Evolutionary conservation across 2,329 filamentous ascomycete species (phyloP).

Genomic region (Apiospora malaysiana): DNA sequence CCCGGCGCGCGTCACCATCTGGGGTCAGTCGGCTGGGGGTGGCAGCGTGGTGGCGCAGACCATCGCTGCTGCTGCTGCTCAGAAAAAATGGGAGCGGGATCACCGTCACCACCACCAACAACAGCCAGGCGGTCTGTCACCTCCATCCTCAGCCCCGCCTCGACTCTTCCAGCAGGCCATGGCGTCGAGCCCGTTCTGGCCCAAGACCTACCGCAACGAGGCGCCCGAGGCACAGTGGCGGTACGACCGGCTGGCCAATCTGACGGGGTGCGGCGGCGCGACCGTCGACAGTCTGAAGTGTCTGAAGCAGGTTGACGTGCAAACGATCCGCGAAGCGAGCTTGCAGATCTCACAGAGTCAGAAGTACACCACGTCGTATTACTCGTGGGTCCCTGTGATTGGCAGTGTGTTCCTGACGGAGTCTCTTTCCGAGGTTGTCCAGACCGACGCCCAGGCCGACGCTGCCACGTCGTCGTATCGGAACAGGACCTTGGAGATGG

Average conservation of each 20-base stretch:
- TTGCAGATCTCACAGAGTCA: conserved; percentile 53
- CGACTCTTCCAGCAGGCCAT: conserved; percentile 57
- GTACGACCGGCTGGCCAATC: conserved; percentile 51
- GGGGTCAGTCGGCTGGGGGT: conserved; percentile 62
- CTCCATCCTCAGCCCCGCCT: conserved; percentile 31
- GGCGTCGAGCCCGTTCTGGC: conserved; percentile 60
- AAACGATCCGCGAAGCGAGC: conserved; percentile 58
- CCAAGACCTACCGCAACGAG: conserved; percentile 61
- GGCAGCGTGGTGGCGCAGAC: conserved; percentile 59
- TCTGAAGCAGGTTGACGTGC: conserved; percentile 59
- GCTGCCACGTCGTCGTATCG: background rate
- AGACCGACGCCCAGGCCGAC: conserved; percentile 43
- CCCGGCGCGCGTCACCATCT: conserved; percentile 52
- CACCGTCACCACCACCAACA: conserved; percentile 24
- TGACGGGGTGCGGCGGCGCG: conserved; percentile 52
- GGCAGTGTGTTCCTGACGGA: conserved; percentile 58
- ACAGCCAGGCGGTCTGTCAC: conserved; percentile 26
- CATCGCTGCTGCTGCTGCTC: conserved; percentile 46
- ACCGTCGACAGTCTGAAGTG: conserved; percentile 52
- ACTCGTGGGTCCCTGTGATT: conserved; percentile 66
- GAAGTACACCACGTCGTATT: conserved; percentile 60
- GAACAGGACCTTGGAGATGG: conserved; percentile 35
- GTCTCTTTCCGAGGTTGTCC: conserved; percentile 48
- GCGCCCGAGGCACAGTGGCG: conserved; percentile 55
- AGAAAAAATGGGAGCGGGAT: background rate